Base-by-base conservation (phyloP, 148 eudicot genomes). In the Chenopodium formosanum region DNA sequence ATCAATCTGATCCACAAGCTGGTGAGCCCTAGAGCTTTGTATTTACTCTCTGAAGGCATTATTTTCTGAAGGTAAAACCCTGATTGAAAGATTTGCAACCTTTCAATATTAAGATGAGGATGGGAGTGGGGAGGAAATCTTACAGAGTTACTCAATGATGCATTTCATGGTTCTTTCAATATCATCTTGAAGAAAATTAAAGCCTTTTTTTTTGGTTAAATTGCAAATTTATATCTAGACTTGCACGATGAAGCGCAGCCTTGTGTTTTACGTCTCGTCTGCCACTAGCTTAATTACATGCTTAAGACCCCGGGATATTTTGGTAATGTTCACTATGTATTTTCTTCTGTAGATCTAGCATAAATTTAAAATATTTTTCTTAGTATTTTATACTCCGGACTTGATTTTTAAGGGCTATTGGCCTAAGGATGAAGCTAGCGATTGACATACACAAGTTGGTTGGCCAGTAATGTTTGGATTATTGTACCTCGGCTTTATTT, bases 1-100 rank as follows among this genome's bases (percentile, higher is more conserved):
- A 62, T 62, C 80, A 40, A 60, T 22, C 76, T 40, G 67, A 62
- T 82, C 66, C 63, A 32, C 23, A 29, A 29, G 47, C 67, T 14
- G 63, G 46, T 52, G 85, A 66, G 29, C 65, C 37, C 23, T 83
- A 83, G 78, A 9, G 27, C 47, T 48, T 25, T 12, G 22, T 48
- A 64, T 25, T 12, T 66, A 27, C 34, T 50, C 23, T 17, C 60
- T 22, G 60, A 20, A 47, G 34, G 44, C 22, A 40, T 12, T 66
- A 27, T 23, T 50, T 16, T 17, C 60, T 22, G 60, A 20, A 47
- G 34, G 44, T 7, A 48, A 23, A 71, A 22, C 31, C 27, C 22
- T 40, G 44, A 40, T 40, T 40, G 0, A 29, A 60, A 29, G 29
- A 9, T 37, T 40, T 40, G 44, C 6, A 34, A 52, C 40, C 25